Conservation (phyloP, 2,329 filamentous ascomycete genomes). For the Venturia effusa region DNA sequence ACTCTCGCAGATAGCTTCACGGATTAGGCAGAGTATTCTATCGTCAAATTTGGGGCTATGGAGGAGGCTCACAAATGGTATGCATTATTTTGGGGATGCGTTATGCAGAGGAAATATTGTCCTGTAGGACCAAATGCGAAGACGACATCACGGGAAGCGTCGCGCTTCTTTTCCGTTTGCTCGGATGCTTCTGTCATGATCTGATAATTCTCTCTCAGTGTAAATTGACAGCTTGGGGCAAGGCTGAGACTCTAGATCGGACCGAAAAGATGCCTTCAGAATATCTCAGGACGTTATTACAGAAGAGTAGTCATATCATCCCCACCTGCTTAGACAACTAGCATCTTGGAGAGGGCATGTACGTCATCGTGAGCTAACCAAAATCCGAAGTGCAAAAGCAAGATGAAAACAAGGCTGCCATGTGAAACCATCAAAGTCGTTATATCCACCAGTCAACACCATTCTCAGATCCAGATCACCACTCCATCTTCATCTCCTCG, state of each 20-base stretch:
- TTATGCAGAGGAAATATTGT: neutral
- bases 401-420: neutral
- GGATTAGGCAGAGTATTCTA: neutral
- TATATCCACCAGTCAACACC: neutral
- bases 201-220: neutral
- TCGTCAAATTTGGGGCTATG: neutral
- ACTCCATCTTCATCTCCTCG: neutral
- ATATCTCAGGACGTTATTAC: too few species aligned
- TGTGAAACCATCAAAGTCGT: neutral
- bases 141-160: neutral
- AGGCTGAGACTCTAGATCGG: neutral
- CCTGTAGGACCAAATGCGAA: neutral
- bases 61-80: neutral
- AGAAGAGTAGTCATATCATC: too few species aligned
- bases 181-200: neutral
- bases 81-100: neutral
- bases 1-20: neutral
- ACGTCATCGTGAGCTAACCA: neutral
- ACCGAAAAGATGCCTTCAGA: neutral
- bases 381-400: neutral
- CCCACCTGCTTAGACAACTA: too few species aligned
- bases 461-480: neutral
- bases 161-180: neutral
- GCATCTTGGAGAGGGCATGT: too few species aligned
- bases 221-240: neutral